A percentile compares a stretch with the other conserved stretches of the same genome.
Evolutionary conservation across 768 basidiomycete genomes (phyloP).

Genomic region (Lentinus brumalis): DNA sequence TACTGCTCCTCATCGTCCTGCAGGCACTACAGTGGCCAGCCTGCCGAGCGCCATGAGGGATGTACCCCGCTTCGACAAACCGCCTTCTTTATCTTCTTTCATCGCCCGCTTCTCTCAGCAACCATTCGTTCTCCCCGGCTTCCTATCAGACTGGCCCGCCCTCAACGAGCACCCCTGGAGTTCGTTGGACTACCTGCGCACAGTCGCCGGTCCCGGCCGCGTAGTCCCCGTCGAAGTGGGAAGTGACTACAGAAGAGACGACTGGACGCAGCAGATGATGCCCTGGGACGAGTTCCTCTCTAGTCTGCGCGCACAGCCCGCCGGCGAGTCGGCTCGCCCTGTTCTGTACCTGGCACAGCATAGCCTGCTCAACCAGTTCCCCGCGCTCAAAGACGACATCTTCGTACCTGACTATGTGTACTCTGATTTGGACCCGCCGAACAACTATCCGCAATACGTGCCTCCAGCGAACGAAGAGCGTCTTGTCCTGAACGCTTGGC

Average conservation of each 20-base stretch:
- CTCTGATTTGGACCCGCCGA: conserved; percentile 49
- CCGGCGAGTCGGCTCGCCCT: conserved; percentile 33
- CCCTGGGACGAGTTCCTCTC: conserved; percentile 75
- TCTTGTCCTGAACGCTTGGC: conserved; percentile 76
- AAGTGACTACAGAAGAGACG: conserved; percentile 71
- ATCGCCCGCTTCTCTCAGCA: conserved; percentile 32
- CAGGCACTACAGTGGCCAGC: not conserved
- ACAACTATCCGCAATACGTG: conserved; percentile 50
- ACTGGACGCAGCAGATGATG: conserved; percentile 84
- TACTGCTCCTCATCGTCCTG: not conserved
- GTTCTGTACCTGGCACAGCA: conserved; percentile 90
- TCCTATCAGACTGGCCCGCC: conserved; percentile 78
- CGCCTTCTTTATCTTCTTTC: conserved; percentile 64
- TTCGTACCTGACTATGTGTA: conserved; percentile 89
- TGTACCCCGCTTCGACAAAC: conserved; percentile 44
- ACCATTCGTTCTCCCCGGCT: conserved; percentile 78
- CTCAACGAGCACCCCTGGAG: conserved; percentile 69
- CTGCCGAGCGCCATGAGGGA: conserved; percentile 7
- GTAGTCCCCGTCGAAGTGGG: conserved; percentile 92
- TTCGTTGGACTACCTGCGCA: conserved; percentile 66
- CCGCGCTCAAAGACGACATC: conserved; percentile 72
- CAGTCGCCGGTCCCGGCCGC: conserved; percentile 75
- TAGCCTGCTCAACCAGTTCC: conserved; percentile 83
- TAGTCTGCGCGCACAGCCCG: conserved; percentile 37
- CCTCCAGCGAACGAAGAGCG: conserved; percentile 69